Evolutionary conservation across 2,329 filamentous ascomycete genomes (phyloP).

Genomic region (Talaromyces verruculosus): DNA sequence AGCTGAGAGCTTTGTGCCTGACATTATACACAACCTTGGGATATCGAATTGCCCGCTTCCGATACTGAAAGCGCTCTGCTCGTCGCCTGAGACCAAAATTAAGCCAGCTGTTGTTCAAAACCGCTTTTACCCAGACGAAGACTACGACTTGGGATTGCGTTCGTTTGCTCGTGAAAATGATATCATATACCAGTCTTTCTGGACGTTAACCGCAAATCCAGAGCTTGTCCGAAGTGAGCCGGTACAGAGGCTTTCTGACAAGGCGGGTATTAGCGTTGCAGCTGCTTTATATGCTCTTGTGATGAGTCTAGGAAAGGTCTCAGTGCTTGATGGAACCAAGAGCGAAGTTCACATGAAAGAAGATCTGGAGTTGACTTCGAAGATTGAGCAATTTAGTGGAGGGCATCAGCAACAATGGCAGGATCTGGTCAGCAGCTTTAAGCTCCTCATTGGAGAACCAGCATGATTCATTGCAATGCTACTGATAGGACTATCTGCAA

Average conservation of each 20-base stretch:
- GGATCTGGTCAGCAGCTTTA: constrained; percentile 51
- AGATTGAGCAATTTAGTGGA: constrained; percentile 46
- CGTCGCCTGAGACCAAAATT: constrained; percentile 42
- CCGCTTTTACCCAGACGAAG: constrained; percentile 62
- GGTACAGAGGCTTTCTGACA: constrained; percentile 53
- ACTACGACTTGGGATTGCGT: constrained; percentile 62
- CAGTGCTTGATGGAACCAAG: constrained; percentile 59
- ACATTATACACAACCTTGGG: constrained; percentile 65
- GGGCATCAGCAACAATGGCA: constrained; percentile 53
- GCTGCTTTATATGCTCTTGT: constrained; percentile 59
- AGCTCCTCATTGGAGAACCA: constrained; percentile 37
- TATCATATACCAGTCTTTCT: constrained; percentile 61
- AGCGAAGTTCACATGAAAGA: constrained; percentile 52
- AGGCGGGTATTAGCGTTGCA: constrained; percentile 43
- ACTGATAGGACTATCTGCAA: background rate
- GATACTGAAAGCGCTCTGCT: constrained; percentile 55
- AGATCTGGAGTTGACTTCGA: constrained; percentile 51
- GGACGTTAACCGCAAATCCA: constrained; percentile 62
- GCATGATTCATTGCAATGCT: constrained; percentile 1
- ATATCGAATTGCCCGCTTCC: constrained; percentile 71
- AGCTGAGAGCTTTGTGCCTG: constrained; percentile 66
- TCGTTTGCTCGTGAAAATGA: constrained; percentile 53
- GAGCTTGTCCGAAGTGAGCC: constrained; percentile 48
- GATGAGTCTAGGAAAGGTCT: constrained; percentile 51
- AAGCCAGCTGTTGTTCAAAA: constrained; percentile 72